Evolutionary conservation across 345 rosid genomes (phyloP).

Genomic region (Salix arbutifolia): DNA sequence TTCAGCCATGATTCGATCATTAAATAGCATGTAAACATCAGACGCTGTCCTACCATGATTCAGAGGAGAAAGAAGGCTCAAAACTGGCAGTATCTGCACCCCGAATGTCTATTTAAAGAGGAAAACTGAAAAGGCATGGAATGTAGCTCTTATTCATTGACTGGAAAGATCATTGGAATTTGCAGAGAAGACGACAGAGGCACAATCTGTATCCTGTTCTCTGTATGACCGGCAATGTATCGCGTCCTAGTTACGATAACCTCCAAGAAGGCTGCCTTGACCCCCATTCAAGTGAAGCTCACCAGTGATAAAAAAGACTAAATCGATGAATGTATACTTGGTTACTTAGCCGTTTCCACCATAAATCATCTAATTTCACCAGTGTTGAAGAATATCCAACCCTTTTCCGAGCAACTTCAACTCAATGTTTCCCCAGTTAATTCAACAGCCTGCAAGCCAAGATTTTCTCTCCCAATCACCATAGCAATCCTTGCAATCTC

Average conservation of each 20-base stretch:
- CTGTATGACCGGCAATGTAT: slow-evolving; percentile 70
- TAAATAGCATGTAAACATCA: slow-evolving; percentile 39
- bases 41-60: slow-evolving; percentile 92
- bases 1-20: too few species aligned
- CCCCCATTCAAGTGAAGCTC: slow-evolving; percentile 37
- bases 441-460: slow-evolving; percentile 84
- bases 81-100: too few species aligned
- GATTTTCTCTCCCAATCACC: slow-evolving; percentile 76
- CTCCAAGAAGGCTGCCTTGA: slow-evolving; percentile 87
- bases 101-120: slow-evolving; percentile 83
- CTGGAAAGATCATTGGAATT: slow-evolving; percentile 85
- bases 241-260: slow-evolving; percentile 94
- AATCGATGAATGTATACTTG: slow-evolving; percentile 82
- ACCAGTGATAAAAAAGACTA: slow-evolving; percentile 57
- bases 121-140: slow-evolving; percentile 81
- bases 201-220: slow-evolving; percentile 78
- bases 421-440: slow-evolving; percentile 77
- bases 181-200: slow-evolving; percentile 91
- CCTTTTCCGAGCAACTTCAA: slow-evolving; percentile 78
- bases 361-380: slow-evolving; percentile 90
- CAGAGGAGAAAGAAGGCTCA: slow-evolving; percentile 60
- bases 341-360: slow-evolving; percentile 65
- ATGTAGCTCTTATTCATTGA: slow-evolving; percentile 89
- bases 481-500: slow-evolving; percentile 70
- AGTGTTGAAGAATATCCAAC: slow-evolving; percentile 76